Conservation (phyloP, 2,329 filamentous ascomycete species). For the Immersiporthe knoxdaviesiana region DNA sequence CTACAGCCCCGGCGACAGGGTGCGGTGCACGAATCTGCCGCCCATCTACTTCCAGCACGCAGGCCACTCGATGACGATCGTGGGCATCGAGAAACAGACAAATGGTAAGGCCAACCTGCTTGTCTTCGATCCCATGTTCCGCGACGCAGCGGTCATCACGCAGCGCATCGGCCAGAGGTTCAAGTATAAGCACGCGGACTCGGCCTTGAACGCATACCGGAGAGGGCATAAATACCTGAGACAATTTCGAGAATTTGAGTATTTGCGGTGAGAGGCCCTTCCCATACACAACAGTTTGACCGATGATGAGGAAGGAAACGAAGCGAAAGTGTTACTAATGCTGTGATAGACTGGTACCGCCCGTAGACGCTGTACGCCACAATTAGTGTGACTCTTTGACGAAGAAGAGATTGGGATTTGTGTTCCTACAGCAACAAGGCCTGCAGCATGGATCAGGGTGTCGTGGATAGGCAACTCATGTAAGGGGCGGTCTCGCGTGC, state of each 20-base stretch:
- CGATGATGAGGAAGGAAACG: neutral
- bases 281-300: neutral
- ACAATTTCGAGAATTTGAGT: constrained; percentile 77
- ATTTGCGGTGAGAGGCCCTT: constrained; percentile 67
- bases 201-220: constrained; percentile 73
- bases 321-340: neutral
- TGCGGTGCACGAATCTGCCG: constrained; percentile 73
- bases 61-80: constrained; percentile 87
- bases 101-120: constrained; percentile 71
- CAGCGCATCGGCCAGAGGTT: constrained; percentile 57
- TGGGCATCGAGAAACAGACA: constrained; percentile 75
- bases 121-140: constrained; percentile 87
- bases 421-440: neutral
- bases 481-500: neutral
- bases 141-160: constrained; percentile 66
- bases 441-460: neutral
- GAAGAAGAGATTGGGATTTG: neutral
- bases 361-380: neutral
- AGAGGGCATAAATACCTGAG: constrained; percentile 68
- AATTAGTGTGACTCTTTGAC: neutral
- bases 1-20: constrained; percentile 56
- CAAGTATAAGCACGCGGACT: constrained; percentile 50
- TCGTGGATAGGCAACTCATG: neutral
- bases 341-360: constrained; percentile 19
- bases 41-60: constrained; percentile 91